These are phyloP conservation scores for Heterobasidion parviporum DNA, from an alignment of 1,284 basidiomycete species.

Conservation along the genomic window DNA sequence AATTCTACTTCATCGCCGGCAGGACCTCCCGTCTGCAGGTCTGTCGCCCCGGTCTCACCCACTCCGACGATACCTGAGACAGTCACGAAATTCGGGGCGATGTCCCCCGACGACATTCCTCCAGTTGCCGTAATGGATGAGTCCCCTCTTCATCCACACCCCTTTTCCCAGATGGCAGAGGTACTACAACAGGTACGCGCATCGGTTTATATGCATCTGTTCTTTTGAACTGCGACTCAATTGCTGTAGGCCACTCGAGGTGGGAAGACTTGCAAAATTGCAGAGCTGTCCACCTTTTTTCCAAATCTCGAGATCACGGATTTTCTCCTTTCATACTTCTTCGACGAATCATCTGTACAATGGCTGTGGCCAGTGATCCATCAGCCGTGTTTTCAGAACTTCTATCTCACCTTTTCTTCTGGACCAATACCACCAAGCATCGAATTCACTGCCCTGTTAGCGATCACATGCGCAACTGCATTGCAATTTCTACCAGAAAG, in stretches of 20 bases:
- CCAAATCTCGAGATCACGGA: conserved; percentile 14
- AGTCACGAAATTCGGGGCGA: conserved; percentile 4
- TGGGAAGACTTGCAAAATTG: not conserved
- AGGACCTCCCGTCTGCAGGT: not conserved
- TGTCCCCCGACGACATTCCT: conserved; percentile 6
- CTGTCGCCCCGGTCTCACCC: not conserved
- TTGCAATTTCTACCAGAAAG: conserved; percentile 16
- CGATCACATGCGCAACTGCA: conserved; percentile 15
- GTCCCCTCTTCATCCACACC: not conserved
- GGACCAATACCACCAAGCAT: conserved; percentile 10
- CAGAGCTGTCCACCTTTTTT: conserved; percentile 11
- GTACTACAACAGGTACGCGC: conserved; percentile 2
- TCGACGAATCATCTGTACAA: conserved; percentile 14
- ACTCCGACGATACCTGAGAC: not conserved
- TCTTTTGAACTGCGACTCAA: not conserved
- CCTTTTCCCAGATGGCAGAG: not conserved
- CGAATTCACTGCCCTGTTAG: conserved; percentile 14
- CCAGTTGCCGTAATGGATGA: not conserved
- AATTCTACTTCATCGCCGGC: not conserved
- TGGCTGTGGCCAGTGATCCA: conserved; percentile 16
- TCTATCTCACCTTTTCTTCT: conserved; percentile 11
- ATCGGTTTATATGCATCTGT: not conserved
- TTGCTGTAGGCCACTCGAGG: not conserved
- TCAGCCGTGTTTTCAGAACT: conserved; percentile 14
- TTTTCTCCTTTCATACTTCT: conserved; percentile 13